Evolutionary conservation across 805 yeast genomes (phyloP).

Genomic region (Ogataea nonfermentans): DNA sequence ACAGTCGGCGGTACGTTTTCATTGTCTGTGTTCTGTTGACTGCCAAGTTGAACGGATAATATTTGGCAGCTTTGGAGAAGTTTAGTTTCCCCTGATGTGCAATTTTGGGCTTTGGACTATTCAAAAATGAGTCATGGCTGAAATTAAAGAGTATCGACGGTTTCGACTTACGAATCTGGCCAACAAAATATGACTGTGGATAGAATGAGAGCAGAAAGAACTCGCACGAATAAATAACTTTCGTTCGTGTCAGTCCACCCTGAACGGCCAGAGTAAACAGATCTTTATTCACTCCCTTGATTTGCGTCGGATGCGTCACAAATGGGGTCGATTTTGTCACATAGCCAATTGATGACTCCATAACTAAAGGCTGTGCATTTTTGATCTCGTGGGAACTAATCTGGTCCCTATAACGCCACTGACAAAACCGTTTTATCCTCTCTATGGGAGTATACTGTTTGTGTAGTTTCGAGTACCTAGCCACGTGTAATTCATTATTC

Average conservation of each 20-base stretch:
- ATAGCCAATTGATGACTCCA: slow-evolving; percentile 16
- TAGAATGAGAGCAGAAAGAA: slow-evolving; percentile 25
- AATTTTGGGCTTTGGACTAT: slow-evolving; percentile 12
- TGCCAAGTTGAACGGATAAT: slow-evolving; percentile 26
- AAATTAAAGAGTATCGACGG: slow-evolving; percentile 28
- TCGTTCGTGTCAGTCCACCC: slow-evolving; percentile 8
- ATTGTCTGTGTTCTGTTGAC: slow-evolving; percentile 25
- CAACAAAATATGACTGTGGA: slow-evolving; percentile 23
- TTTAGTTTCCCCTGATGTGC: background rate
- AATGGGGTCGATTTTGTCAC: slow-evolving; percentile 16
- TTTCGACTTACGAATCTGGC: slow-evolving; percentile 31
- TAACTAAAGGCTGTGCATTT: slow-evolving; percentile 14
- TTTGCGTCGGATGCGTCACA: slow-evolving; percentile 9
- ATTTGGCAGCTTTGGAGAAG: background rate
- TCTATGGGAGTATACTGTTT: slow-evolving; percentile 1
- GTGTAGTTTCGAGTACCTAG: background rate
- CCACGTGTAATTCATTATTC: background rate
- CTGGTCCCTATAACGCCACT: slow-evolving; percentile 7
- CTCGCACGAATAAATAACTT: slow-evolving; percentile 19
- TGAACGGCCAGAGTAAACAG: slow-evolving; percentile 16
- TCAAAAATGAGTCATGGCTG: slow-evolving; percentile 23
- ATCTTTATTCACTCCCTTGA: slow-evolving; percentile 27
- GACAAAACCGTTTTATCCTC: slow-evolving; percentile 6
- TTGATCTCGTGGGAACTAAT: slow-evolving; percentile 13
- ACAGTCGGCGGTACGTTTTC: slow-evolving; percentile 19